Evolutionary conservation across 2,329 filamentous ascomycete genomes (phyloP).

Genomic region (Pezicula radicicola): DNA sequence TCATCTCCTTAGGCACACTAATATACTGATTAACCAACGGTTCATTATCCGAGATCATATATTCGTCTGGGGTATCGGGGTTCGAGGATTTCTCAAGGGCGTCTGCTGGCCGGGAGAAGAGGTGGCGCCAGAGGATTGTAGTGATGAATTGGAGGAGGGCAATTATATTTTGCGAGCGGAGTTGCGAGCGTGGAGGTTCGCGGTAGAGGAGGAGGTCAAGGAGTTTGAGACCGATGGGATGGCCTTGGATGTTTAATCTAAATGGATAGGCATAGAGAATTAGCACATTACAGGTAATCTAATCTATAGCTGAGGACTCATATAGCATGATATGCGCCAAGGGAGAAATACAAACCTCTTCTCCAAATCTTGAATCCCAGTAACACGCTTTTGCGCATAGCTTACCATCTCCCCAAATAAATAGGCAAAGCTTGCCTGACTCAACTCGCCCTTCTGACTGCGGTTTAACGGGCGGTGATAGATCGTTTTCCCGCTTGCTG

Average conservation of each 20-base stretch:
- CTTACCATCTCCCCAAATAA: constrained; percentile 95
- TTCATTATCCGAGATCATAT: constrained; percentile 99
- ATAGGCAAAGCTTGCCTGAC: constrained; percentile 91
- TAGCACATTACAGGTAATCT: constrained; percentile 1
- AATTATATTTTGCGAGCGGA: constrained; percentile 83
- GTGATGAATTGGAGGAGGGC: constrained; percentile 94
- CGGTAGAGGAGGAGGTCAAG: constrained; percentile 93
- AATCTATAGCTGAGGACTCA: no score
- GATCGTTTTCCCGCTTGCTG: constrained; percentile 93
- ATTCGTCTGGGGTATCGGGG: constrained; percentile 83
- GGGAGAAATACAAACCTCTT: constrained; percentile 59
- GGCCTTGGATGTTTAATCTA: constrained; percentile 87
- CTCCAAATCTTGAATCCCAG: constrained; percentile 90
- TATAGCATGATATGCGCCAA: neutral
- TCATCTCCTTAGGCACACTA: constrained; percentile 91
- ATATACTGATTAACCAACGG: constrained; percentile 94
- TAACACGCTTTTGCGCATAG: constrained; percentile 88
- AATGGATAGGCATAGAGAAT: constrained; percentile 1
- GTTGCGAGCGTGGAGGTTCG: constrained; percentile 65
- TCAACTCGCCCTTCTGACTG: constrained; percentile 82
- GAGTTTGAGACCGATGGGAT: constrained; percentile 88
- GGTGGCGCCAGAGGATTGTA: constrained; percentile 84
- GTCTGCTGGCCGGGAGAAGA: constrained; percentile 89
- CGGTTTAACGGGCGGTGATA: constrained; percentile 95
- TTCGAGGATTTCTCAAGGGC: constrained; percentile 85